Conservation (phyloP, 2,329 filamentous ascomycete species). For the Penicillium sp. region DNA sequence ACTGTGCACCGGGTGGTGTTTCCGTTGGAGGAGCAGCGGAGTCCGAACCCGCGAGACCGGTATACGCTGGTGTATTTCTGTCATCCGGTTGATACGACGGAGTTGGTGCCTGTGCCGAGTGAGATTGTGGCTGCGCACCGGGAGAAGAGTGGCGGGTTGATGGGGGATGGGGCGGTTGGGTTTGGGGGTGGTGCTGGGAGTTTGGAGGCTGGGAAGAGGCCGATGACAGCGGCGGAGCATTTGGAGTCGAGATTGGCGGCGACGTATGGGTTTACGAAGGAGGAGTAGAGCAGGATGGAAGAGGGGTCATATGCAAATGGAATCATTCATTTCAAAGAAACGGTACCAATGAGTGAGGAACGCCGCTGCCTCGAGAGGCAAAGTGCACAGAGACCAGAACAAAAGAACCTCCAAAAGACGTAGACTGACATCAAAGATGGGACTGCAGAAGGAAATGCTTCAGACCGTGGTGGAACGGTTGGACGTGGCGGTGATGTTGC, state of each 20-base stretch:
- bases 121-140: constrained; percentile 47
- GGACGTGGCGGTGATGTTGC: constrained; percentile 22
- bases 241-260: constrained; percentile 58
- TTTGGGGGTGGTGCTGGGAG: constrained; percentile 43
- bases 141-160: constrained; percentile 26
- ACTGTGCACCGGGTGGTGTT: constrained; percentile 91
- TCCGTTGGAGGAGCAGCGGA: constrained; percentile 43
- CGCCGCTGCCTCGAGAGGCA: constrained; percentile 25
- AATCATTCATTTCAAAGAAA: constrained; percentile 18
- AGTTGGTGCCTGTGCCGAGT: constrained; percentile 59
- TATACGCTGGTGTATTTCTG: constrained; percentile 66
- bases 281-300: constrained; percentile 18
- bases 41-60: constrained; percentile 49
- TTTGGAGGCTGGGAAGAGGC: constrained; percentile 34
- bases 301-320: constrained; percentile 10
- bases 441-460: constrained; percentile 24
- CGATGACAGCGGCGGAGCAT: constrained; percentile 61
- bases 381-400: constrained; percentile 23
- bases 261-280: constrained; percentile 54
- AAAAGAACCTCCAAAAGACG: constrained; percentile 19
- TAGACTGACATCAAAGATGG: constrained; percentile 23
- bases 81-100: constrained; percentile 59
- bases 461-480: constrained; percentile 16
- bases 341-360: constrained; percentile 21
- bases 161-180: constrained; percentile 34